Evolutionary conservation across 768 basidiomycete genomes (phyloP).

Genomic region (Xerocomus brunneocitrinus): DNA sequence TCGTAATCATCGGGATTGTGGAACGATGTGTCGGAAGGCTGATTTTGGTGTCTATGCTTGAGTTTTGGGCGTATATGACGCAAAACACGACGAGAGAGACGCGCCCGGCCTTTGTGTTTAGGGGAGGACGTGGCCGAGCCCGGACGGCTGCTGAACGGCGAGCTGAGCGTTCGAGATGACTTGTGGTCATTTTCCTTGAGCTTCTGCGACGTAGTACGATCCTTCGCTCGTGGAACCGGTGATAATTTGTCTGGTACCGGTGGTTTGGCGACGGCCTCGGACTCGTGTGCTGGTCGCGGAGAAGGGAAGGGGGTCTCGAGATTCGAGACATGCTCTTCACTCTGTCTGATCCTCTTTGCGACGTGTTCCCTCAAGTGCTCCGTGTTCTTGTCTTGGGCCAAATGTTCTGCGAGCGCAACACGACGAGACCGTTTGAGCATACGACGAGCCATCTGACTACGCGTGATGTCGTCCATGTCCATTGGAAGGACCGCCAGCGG

Average conservation of each 20-base stretch:
- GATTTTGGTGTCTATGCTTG: conserved; percentile 11
- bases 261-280: conserved; percentile 17
- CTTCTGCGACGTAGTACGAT: conserved; percentile 37
- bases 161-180: conserved; percentile 30
- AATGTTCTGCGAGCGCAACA: conserved; percentile 21
- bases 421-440: conserved; percentile 48
- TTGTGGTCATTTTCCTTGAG: conserved; percentile 36
- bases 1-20: background rate
- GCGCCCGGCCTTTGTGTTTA: conserved; percentile 15
- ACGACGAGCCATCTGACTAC: conserved; percentile 39
- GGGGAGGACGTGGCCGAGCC: conserved; percentile 38
- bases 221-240: conserved; percentile 37
- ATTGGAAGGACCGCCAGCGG: conserved; percentile 27
- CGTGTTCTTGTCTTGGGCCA: conserved; percentile 16
- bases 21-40: conserved; percentile 8
- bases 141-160: conserved; percentile 46
- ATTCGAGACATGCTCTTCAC: conserved; percentile 11
- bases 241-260: conserved; percentile 36
- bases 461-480: conserved; percentile 31
- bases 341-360: conserved; percentile 33
- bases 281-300: conserved; percentile 21
- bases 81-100: conserved; percentile 11
- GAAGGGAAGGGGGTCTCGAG: conserved; percentile 24
- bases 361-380: conserved; percentile 20
- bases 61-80: conserved; percentile 27